phyloP scores from a whole-genome alignment of 2,329 filamentous ascomycete species.

The Cordyceps tenuipes region DNA sequence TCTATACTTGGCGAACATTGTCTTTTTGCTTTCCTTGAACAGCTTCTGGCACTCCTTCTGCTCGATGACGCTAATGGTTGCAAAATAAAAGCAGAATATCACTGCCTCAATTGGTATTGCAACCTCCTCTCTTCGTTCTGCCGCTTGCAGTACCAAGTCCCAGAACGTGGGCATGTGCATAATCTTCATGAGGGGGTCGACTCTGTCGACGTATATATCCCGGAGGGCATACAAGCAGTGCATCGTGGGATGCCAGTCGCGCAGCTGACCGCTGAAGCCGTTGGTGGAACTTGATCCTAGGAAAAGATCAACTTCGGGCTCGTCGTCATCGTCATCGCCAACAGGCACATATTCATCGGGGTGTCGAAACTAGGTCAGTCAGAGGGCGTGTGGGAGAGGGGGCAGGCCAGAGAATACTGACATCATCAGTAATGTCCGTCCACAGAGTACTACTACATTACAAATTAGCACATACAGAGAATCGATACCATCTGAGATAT shows the following conservation, averaged over 20 bases:
- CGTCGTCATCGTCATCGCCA: neutral
- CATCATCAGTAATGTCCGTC: conserved; percentile 60
- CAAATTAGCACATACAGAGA: conserved; percentile 33
- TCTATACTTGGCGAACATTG: conserved; percentile 22
- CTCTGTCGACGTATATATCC: conserved; percentile 24
- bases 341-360: neutral
- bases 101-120: conserved; percentile 32
- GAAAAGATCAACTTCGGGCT: neutral
- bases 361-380: neutral
- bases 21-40: conserved; percentile 23
- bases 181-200: conserved; percentile 32
- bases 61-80: conserved; percentile 23
- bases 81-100: conserved; percentile 31
- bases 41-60: conserved; percentile 20
- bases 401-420: conserved; percentile 22
- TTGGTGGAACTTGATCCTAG: neutral
- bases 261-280: neutral
- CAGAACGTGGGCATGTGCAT: conserved; percentile 29
- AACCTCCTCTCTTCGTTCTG: conserved; percentile 11
- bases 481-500: neutral
- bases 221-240: neutral
- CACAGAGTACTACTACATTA: conserved; percentile 48
- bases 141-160: neutral
- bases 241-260: neutral
- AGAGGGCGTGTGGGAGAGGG: neutral